These are phyloP conservation scores for Talaromyces sp. DNA, from an alignment of 2,329 filamentous ascomycete species.

Conservation along the genomic window DNA sequence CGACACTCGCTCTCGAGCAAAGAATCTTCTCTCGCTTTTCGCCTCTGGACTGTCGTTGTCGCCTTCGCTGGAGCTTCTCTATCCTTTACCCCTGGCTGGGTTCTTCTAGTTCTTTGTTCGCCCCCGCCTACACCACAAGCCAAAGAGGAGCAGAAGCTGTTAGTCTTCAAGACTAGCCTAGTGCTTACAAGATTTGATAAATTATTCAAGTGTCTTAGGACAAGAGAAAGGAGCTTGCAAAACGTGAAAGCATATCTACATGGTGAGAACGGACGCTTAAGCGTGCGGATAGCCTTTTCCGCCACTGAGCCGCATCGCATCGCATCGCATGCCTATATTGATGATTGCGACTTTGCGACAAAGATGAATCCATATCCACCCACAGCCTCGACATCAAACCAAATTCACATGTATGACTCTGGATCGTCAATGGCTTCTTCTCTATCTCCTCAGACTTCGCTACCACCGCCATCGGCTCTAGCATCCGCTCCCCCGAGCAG, in stretches of 20 bases:
- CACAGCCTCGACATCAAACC: slow-evolving; percentile 2
- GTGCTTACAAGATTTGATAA: neutral
- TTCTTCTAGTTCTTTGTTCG: slow-evolving; percentile 8
- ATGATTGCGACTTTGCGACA: slow-evolving; percentile 13
- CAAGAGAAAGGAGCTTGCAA: neutral
- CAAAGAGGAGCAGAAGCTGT: neutral
- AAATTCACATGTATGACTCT: slow-evolving; percentile 12
- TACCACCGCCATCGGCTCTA: slow-evolving; percentile 30
- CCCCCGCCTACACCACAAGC: neutral
- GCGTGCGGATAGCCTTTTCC: slow-evolving; percentile 1
- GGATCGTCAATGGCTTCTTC: slow-evolving; percentile 37
- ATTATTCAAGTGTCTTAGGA: neutral
- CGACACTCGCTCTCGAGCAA: neutral
- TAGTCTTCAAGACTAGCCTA: neutral
- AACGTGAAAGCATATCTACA: neutral
- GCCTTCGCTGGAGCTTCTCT: neutral
- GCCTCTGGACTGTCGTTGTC: neutral
- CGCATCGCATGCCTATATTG: slow-evolving; percentile 10
- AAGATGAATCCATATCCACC: slow-evolving; percentile 19
- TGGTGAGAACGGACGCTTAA: neutral
- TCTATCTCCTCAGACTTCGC: slow-evolving; percentile 33
- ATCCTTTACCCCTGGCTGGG: neutral
- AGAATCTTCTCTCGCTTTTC: neutral
- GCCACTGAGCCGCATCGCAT: slow-evolving; percentile 11
- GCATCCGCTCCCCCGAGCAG: slow-evolving; percentile 40